These are phyloP conservation scores for Jaenimonas drosophilae DNA, from an alignment of 208 protist genomes.

Conservation along the genomic window DNA sequence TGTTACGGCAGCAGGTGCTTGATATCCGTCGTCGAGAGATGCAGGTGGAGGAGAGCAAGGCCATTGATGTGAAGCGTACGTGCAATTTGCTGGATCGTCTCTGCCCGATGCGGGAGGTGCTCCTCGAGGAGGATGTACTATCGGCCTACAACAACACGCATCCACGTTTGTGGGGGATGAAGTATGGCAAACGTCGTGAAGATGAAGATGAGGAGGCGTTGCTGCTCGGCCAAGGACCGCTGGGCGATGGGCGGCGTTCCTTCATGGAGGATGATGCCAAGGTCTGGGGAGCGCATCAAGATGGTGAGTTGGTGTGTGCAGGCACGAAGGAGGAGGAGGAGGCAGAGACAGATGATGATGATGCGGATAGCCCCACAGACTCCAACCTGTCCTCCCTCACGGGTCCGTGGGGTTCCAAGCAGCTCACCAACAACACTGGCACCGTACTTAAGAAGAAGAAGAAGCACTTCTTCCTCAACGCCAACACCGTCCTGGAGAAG, in stretches of 20 bases:
- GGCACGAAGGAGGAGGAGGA: background rate
- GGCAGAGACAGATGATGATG: background rate
- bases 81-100: slow-evolving; percentile 27
- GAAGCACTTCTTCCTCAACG: slow-evolving; percentile 6
- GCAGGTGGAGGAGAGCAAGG: slow-evolving; percentile 19
- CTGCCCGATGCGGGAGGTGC: slow-evolving; percentile 14
- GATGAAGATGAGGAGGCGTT: background rate
- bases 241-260: background rate
- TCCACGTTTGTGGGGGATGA: slow-evolving; percentile 1
- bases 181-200: background rate
- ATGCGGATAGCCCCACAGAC: background rate
- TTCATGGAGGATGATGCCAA: background rate
- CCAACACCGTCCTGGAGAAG: slow-evolving; percentile 15
- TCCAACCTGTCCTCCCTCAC: no score
- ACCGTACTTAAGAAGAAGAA: background rate
- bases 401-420: no score
- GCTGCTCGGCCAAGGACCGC: background rate
- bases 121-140: slow-evolving; percentile 20
- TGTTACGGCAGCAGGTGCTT: slow-evolving; percentile 22
- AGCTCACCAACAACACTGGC: background rate
- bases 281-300: no score
- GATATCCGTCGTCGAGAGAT: slow-evolving; percentile 20
- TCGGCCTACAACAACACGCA: slow-evolving; percentile 1
- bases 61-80: slow-evolving; percentile 26
- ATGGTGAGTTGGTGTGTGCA: no score